Conservation (phyloP, 495 filamentous ascomycete genomes). For the Daldinia loculata region DNA sequence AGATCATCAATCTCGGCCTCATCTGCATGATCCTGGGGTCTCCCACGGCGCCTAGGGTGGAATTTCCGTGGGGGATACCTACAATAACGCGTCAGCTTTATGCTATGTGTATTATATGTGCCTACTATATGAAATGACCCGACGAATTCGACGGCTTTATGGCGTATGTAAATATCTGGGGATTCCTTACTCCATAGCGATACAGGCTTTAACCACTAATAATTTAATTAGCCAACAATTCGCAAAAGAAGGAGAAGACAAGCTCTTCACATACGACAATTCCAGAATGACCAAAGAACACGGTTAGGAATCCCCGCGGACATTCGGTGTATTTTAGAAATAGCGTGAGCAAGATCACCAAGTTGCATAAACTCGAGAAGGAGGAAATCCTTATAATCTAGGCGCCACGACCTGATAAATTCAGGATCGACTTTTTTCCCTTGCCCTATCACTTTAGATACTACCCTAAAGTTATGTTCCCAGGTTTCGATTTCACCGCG, state of each 20-base stretch:
- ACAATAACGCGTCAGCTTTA: neutral
- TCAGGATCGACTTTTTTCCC: neutral
- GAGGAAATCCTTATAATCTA: slow-evolving; percentile 12
- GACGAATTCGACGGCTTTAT: too few species aligned
- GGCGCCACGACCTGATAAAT: neutral
- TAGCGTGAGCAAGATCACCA: slow-evolving; percentile 22
- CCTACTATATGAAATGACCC: neutral
- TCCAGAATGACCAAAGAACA: slow-evolving; percentile 38
- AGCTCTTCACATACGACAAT: slow-evolving; percentile 25
- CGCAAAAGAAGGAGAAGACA: neutral
- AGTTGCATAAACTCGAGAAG: slow-evolving; percentile 21
- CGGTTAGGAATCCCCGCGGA: slow-evolving; percentile 14
- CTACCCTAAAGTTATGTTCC: neutral
- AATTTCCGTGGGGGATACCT: slow-evolving; percentile 35
- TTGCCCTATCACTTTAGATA: neutral
- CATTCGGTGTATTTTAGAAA: slow-evolving; percentile 7
- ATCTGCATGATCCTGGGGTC: neutral
- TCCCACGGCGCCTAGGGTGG: slow-evolving; percentile 23
- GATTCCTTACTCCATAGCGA: slow-evolving; percentile 32
- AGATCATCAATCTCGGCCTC: neutral
- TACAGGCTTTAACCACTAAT: slow-evolving; percentile 30
- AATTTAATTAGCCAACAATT: slow-evolving; percentile 6
- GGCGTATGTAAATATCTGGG: neutral
- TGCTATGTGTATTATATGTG: neutral
- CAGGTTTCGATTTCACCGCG: neutral